A percentile compares a stretch with the other conserved stretches of the same genome.
These are phyloP conservation scores for Nymphaea colorata DNA, from an alignment of 164 flowering plant species.

Conservation along the genomic window DNA sequence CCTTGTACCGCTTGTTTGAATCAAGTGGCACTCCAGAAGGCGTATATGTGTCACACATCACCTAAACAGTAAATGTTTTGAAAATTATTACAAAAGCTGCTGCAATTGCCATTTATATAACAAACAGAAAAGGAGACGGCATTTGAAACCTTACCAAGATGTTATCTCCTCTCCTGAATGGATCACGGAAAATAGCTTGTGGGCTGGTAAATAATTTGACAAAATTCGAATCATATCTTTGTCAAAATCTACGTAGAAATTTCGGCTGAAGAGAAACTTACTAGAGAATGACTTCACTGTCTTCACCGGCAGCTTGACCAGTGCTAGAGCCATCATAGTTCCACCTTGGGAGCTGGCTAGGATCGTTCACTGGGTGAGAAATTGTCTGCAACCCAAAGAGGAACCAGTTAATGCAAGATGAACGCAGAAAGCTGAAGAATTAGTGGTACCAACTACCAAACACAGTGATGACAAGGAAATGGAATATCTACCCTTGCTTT, in stretches of 20 bases:
- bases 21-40: neutral
- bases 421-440: neutral
- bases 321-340: slow-evolving; percentile 15
- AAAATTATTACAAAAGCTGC: neutral
- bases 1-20: slow-evolving; percentile 1
- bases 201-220: slow-evolving; percentile 3
- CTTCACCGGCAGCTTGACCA: slow-evolving; percentile 13
- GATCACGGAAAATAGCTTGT: slow-evolving; percentile 4
- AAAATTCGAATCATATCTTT: neutral
- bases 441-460: no score
- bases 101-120: neutral
- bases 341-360: slow-evolving; percentile 13
- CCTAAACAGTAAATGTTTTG: neutral
- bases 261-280: neutral
- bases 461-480: neutral
- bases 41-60: slow-evolving; percentile 6
- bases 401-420: neutral
- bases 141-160: slow-evolving; percentile 1
- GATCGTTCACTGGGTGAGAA: slow-evolving; percentile 3
- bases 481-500: slow-evolving; percentile 35
- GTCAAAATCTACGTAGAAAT: no score
- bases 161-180: slow-evolving; percentile 5
- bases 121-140: no score
- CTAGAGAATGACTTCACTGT: slow-evolving; percentile 16
- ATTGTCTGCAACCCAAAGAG: slow-evolving; percentile 5